Evolutionary conservation across 2,329 filamentous ascomycete genomes (phyloP).

Genomic region (Fusarium agapanthi): DNA sequence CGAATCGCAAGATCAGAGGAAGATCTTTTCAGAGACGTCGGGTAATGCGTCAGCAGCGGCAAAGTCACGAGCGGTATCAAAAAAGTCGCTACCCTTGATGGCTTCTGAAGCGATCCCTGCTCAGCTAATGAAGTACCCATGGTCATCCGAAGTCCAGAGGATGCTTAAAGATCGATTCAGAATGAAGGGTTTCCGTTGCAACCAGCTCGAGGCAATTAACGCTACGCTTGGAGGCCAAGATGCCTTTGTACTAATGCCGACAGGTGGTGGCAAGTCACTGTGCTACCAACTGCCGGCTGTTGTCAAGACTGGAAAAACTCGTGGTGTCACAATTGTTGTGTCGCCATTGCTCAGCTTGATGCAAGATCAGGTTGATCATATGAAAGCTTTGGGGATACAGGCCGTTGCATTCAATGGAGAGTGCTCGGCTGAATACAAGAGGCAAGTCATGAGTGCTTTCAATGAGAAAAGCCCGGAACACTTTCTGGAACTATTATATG

Average conservation of each 20-base stretch:
- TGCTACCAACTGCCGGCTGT: conserved; percentile 96
- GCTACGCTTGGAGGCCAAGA: conserved; percentile 88
- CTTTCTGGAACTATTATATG: conserved; percentile 86
- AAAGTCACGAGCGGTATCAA: conserved; percentile 46
- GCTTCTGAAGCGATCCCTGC: conserved; percentile 52
- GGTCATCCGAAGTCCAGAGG: conserved; percentile 85
- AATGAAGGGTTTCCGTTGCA: conserved; percentile 85
- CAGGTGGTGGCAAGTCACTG: conserved; percentile 93
- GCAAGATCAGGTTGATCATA: conserved; percentile 93
- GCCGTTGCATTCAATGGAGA: conserved; percentile 87
- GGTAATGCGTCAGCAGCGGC: conserved; percentile 52
- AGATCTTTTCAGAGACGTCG: conserved; percentile 58
- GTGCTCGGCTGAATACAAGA: conserved; percentile 68
- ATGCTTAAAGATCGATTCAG: conserved; percentile 86
- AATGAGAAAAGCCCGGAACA: conserved; percentile 73
- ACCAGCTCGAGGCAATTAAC: conserved; percentile 96
- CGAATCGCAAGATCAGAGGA: conserved; percentile 43
- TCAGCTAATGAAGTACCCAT: conserved; percentile 72
- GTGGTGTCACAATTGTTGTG: conserved; percentile 91
- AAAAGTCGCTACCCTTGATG: conserved; percentile 43
- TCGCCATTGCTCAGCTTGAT: conserved; percentile 94
- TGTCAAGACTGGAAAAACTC: conserved; percentile 80
- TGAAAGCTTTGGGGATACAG: conserved; percentile 77
- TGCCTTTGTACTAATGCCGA: conserved; percentile 96
- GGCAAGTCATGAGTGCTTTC: conserved; percentile 71